These are phyloP conservation scores for Sarocladium oryzae DNA, from an alignment of 2,329 filamentous ascomycete genomes.

Conservation along the genomic window DNA sequence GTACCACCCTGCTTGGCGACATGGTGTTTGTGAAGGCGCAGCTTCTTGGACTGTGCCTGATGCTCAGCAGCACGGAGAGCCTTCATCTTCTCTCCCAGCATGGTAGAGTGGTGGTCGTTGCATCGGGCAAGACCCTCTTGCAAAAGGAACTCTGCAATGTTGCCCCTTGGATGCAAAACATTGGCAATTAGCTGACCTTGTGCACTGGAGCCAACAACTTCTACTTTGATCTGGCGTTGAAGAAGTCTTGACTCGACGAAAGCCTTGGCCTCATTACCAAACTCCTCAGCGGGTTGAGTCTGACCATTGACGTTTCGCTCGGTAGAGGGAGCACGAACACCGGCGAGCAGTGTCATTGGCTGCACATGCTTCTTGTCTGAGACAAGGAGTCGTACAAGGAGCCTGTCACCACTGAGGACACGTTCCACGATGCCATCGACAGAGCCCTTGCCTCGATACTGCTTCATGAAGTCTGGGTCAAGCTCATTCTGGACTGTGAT, in stretches of 20 bases:
- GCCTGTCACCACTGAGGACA: constrained; percentile 83
- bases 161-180: constrained; percentile 82
- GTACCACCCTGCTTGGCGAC: constrained; percentile 64
- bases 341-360: constrained; percentile 82
- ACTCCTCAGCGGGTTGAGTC: constrained; percentile 80
- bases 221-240: constrained; percentile 77
- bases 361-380: constrained; percentile 81
- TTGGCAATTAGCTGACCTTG: constrained; percentile 88
- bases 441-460: constrained; percentile 72
- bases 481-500: constrained; percentile 81
- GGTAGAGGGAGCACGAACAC: constrained; percentile 83
- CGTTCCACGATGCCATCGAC: constrained; percentile 85
- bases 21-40: constrained; percentile 76
- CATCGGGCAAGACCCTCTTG: constrained; percentile 86
- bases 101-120: constrained; percentile 90
- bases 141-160: constrained; percentile 86
- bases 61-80: constrained; percentile 80
- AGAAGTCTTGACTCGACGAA: constrained; percentile 83
- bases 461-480: constrained; percentile 68
- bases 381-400: constrained; percentile 76
- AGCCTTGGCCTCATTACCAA: constrained; percentile 78
- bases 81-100: constrained; percentile 86
- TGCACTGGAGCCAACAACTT: constrained; percentile 78
- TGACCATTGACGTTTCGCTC: constrained; percentile 77
- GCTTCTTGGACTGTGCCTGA: constrained; percentile 67